Percentiles rank a stretch among this genome's conserved stretches.
Evolutionary conservation across 164 flowering plant genomes (phyloP).

Genomic region (Berberis vulgaris): DNA sequence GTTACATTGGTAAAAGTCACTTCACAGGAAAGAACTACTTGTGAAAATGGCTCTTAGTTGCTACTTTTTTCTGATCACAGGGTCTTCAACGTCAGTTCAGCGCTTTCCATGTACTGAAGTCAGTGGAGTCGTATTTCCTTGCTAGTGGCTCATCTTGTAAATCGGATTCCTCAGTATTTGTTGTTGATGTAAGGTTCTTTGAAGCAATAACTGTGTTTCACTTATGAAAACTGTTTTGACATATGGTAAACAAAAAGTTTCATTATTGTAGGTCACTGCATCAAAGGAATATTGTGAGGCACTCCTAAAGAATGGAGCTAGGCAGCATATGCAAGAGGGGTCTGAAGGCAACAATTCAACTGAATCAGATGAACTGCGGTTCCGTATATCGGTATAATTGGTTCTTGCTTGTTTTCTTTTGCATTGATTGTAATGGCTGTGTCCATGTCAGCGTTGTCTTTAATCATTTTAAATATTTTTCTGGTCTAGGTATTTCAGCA

Average conservation of each 20-base stretch:
- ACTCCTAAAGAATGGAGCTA: conserved; percentile 24
- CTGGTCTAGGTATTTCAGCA: conserved; percentile 83
- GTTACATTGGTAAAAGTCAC: background rate
- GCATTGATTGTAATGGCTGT: background rate
- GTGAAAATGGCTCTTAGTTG: background rate
- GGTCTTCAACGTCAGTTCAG: conserved; percentile 65
- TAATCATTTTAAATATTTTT: background rate
- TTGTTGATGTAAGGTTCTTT: conserved; percentile 52
- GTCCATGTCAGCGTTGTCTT: background rate
- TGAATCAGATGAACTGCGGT: conserved; percentile 20
- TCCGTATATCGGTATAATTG: conserved; percentile 48
- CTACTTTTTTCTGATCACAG: conserved; percentile 23
- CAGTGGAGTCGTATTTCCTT: conserved; percentile 51
- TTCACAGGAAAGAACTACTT: background rate
- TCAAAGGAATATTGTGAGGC: conserved; percentile 44
- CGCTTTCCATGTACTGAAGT: conserved; percentile 65
- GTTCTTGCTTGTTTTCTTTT: background rate
- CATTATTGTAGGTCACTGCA: conserved; percentile 35
- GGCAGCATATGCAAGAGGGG: conserved; percentile 10
- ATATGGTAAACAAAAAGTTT: conserved; percentile 7
- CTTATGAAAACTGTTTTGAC: background rate
- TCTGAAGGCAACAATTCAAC: conserved; percentile 19
- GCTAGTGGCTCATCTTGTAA: conserved; percentile 57
- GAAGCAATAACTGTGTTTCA: background rate
- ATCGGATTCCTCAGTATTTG: conserved; percentile 43